A percentile compares a stretch with the other conserved stretches of the same genome.
Evolutionary conservation across 1,139 yeast species (phyloP).

Genomic region (Magnusiomyces sp.): DNA sequence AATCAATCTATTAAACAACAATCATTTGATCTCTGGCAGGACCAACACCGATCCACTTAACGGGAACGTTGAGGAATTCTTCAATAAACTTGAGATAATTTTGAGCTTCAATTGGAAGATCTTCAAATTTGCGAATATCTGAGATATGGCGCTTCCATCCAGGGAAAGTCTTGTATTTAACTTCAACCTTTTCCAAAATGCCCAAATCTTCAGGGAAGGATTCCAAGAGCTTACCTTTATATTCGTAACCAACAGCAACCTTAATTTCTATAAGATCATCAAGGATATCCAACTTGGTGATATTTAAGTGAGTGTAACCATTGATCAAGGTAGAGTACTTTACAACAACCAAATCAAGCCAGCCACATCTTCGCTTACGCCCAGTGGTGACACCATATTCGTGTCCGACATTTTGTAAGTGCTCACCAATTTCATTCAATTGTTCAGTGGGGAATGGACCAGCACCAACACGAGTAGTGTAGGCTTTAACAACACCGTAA

Average conservation of each 20-base stretch:
- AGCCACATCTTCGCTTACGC: conserved; percentile 98
- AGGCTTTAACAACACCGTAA: conserved; percentile 96
- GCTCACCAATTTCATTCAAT: conserved; percentile 77
- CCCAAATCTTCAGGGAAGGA: conserved; percentile 90
- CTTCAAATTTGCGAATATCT: conserved; percentile 54
- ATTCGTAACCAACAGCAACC: conserved; percentile 74
- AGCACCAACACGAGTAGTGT: conserved; percentile 97
- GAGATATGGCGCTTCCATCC: conserved; percentile 93
- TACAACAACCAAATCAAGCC: conserved; percentile 94
- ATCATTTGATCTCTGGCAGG: conserved; percentile 69
- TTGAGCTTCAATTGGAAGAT: conserved; percentile 82
- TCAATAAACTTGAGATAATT: conserved; percentile 78
- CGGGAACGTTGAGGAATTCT: conserved; percentile 70
- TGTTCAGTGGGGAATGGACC: conserved; percentile 99
- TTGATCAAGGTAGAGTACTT: conserved; percentile 85
- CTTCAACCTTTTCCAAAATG: conserved; percentile 79
- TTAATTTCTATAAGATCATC: conserved; percentile 82
- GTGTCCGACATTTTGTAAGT: conserved; percentile 84
- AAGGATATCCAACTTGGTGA: conserved; percentile 90
- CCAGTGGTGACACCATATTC: conserved; percentile 98
- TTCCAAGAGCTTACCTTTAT: conserved; percentile 63
- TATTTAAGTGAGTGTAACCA: conserved; percentile 89
- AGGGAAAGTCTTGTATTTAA: conserved; percentile 79
- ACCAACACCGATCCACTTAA: conserved; percentile 98
- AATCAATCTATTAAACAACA: conserved; percentile 8